Conservation (phyloP, 805 yeast genomes). For the Blastobotrys robertii region DNA sequence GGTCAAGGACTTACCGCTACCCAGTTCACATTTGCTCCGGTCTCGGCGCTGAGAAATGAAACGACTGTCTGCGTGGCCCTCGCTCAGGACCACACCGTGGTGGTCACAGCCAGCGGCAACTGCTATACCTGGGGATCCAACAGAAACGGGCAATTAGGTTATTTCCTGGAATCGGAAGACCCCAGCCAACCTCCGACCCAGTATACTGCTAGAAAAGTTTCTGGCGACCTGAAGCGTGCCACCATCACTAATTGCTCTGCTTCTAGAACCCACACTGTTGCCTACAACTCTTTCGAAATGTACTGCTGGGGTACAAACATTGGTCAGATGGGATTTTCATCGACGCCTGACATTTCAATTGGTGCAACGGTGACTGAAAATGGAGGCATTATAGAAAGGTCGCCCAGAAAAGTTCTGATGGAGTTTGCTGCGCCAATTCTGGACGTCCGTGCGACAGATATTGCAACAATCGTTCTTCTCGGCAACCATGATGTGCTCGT, state of each 20-base stretch:
- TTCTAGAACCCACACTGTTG: conserved; percentile 63
- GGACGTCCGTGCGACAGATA: conserved; percentile 54
- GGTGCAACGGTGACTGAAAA: conserved; percentile 9
- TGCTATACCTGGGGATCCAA: conserved; percentile 77
- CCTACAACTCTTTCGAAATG: conserved; percentile 39
- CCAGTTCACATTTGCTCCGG: conserved; percentile 35
- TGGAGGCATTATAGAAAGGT: conserved; percentile 19
- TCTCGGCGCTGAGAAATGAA: conserved; percentile 31
- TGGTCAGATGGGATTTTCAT: conserved; percentile 66
- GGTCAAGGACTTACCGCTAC: conserved; percentile 23
- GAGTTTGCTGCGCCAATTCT: conserved; percentile 39
- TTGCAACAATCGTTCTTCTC: conserved; percentile 57
- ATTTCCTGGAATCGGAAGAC: conserved; percentile 14
- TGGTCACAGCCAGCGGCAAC: conserved; percentile 41
- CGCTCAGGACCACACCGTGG: conserved; percentile 62
- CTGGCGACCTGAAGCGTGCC: conserved; percentile 30
- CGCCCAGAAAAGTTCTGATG: conserved; percentile 33
- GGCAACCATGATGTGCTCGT: conserved; percentile 52
- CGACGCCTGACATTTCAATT: not conserved
- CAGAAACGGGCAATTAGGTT: conserved; percentile 57
- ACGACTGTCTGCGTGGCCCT: conserved; percentile 34
- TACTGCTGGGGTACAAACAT: conserved; percentile 70
- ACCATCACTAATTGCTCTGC: conserved; percentile 41
- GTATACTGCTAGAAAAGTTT: conserved; percentile 32
- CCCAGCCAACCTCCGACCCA: conserved; percentile 11